Percentiles rank a stretch among this genome's conserved stretches.
These are phyloP conservation scores for Trypanosoma cruzi DNA, from an alignment of 208 protist genomes.

Conservation along the genomic window DNA sequence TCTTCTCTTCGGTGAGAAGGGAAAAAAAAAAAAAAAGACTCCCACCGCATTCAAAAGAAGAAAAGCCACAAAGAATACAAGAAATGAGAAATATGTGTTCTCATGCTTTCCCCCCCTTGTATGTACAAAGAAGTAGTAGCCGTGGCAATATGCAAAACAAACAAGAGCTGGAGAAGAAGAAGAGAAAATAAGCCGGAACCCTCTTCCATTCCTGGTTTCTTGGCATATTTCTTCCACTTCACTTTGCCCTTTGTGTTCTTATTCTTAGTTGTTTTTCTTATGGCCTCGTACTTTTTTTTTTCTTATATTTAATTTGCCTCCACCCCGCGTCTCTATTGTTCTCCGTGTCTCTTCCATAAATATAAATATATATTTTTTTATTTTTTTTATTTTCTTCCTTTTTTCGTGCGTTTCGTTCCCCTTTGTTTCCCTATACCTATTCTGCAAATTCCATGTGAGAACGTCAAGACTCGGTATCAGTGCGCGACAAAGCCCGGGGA, in stretches of 20 bases:
- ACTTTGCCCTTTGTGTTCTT: background rate
- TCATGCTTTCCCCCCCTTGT: background rate
- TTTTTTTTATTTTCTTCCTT: background rate
- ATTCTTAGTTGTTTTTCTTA: background rate
- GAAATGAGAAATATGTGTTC: background rate
- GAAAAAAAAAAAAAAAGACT: background rate
- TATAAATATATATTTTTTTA: too few relatives aligned
- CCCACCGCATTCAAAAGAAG: background rate
- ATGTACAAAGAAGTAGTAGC: background rate
- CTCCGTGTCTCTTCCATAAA: background rate
- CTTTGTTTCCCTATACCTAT: background rate
- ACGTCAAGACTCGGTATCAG: background rate
- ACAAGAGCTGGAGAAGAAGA: background rate
- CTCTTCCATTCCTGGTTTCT: background rate
- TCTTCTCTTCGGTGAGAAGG: too few relatives aligned
- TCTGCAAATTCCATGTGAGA: background rate
- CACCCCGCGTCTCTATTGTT: background rate
- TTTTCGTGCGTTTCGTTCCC: too few relatives aligned
- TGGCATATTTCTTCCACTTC: background rate
- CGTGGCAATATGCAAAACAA: background rate
- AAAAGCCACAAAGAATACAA: background rate
- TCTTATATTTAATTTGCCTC: background rate
- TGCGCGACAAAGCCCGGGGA: background rate
- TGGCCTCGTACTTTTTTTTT: background rate
- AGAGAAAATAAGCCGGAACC: background rate